A percentile compares a stretch with the other conserved stretches of the same genome.
Evolutionary conservation across 2,329 filamentous ascomycete genomes (phyloP).

Genomic region (Ploettnerulaceae sp.): DNA sequence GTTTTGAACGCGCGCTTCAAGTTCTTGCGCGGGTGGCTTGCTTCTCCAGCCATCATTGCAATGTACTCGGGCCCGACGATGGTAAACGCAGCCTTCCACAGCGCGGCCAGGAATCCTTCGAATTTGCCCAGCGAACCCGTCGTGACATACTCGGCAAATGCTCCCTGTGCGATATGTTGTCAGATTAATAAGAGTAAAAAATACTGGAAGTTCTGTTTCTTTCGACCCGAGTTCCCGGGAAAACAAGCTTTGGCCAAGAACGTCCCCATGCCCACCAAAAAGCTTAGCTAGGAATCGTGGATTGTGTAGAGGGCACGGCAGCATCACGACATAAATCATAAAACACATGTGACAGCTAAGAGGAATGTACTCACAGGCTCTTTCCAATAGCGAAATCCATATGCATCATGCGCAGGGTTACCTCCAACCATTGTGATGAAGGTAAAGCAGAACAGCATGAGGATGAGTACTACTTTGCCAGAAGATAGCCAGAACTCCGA

Average conservation of each 20-base stretch:
- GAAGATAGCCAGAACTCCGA: constrained; percentile 64
- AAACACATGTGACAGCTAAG: not conserved
- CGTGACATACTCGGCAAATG: constrained; percentile 57
- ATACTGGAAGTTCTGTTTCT: constrained; percentile 29
- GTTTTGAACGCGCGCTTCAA: constrained; percentile 68
- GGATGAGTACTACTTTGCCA: constrained; percentile 43
- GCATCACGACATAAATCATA: too few species aligned
- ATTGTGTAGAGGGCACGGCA: too few species aligned
- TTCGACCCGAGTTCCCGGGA: not conserved
- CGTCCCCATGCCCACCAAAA: not conserved
- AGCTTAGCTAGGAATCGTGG: too few species aligned
- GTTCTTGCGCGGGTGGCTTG: constrained; percentile 56
- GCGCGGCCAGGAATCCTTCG: constrained; percentile 59
- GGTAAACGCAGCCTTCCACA: constrained; percentile 43
- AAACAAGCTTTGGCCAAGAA: not conserved
- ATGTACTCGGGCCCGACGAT: constrained; percentile 56
- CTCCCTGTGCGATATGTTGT: constrained; percentile 45
- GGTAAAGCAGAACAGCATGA: constrained; percentile 50
- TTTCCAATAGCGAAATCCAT: constrained; percentile 66
- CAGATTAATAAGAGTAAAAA: not conserved
- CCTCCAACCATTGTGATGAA: constrained; percentile 69
- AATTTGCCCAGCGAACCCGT: constrained; percentile 62
- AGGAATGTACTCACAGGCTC: constrained; percentile 36
- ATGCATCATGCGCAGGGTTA: constrained; percentile 64
- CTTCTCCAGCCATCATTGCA: constrained; percentile 64